These are phyloP conservation scores for Calonectria honghensis DNA, from an alignment of 2,329 filamentous ascomycete genomes.

Conservation along the genomic window DNA sequence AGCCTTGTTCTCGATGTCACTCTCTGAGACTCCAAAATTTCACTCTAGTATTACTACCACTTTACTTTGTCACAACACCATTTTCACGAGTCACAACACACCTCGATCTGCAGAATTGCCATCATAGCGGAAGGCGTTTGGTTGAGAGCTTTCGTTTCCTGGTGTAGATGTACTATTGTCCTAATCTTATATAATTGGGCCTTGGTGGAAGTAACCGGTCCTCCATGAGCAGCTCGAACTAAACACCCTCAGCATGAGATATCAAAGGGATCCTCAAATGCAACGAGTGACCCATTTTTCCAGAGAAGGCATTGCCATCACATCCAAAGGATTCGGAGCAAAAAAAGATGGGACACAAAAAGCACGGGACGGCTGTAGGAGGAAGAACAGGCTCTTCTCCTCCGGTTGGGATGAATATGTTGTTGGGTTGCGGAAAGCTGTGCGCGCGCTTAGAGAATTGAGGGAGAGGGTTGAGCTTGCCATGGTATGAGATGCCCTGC, in stretches of 20 bases:
- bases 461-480: constrained; percentile 34
- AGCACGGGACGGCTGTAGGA: constrained; percentile 49
- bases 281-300: constrained; percentile 43
- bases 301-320: constrained; percentile 56
- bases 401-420: constrained; percentile 42
- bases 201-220: constrained; percentile 49
- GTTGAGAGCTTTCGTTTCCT: constrained; percentile 68
- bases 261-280: constrained; percentile 45
- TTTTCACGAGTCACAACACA: constrained; percentile 57
- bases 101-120: constrained; percentile 62
- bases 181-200: constrained; percentile 70
- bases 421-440: constrained; percentile 43
- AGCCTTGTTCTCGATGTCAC: constrained; percentile 97
- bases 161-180: constrained; percentile 71
- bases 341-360: constrained; percentile 56
- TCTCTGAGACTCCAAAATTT: constrained; percentile 70
- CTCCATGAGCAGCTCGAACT: constrained; percentile 50
- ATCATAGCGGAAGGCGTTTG: constrained; percentile 75
- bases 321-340: constrained; percentile 59
- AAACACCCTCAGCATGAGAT: constrained; percentile 49
- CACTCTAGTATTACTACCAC: constrained; percentile 53
- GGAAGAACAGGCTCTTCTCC: constrained; percentile 51
- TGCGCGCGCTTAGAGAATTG: constrained; percentile 42
- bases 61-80: constrained; percentile 56
- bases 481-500: constrained; percentile 38